Base-by-base conservation (phyloP, 2,329 filamentous ascomycete genomes). In the Pezicula carpinea region DNA sequence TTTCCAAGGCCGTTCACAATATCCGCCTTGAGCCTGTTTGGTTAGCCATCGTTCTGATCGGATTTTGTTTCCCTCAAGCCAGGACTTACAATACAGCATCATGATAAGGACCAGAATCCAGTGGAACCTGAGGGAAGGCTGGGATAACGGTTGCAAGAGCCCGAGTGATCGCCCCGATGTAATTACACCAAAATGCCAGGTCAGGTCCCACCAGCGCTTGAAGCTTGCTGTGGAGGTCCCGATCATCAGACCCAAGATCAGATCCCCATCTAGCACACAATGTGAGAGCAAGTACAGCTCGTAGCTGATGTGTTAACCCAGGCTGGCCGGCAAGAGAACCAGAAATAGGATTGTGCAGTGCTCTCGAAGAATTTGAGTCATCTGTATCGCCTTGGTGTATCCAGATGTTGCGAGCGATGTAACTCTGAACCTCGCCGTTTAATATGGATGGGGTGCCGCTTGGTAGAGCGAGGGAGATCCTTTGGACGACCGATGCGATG, bases 181-280 rank as follows among this genome's bases (percentile, higher is more conserved):
- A 63, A 14, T 58, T 52, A 46, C 61, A 64, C 60, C 60, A 64
- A 50, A 56, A 64, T n/a, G 47, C 54, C 8, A 49, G 15, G 5
- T 62, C 59, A 8, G 47, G 18, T 2, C 59, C 59, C 19, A 62
- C 42, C 2, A 64, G 44, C 15, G 44, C 39, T 15, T 55, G 49
- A n/a, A 63, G 46, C 39, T 58, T 58, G 4, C 51, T 46, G 15
- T 50, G 45, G 0, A 63, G 19, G 6, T 35, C 44, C 31, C 39
- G 58, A 50, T 83, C 79, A 1, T 69, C 61, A 1, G 72, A 71
- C 0, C 72, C 72, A 4, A 82, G 60, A 39, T 78, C 76, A 2
- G 80, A 82, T 15, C 82, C 85, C 81, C 89, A 95, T 54, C 89
- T 75, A 39, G 85, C 82, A 55, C 82, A 89, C 1, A 88, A 72